phyloP scores from a whole-genome alignment of 306 rosid species.

The Trifolium repens region DNA sequence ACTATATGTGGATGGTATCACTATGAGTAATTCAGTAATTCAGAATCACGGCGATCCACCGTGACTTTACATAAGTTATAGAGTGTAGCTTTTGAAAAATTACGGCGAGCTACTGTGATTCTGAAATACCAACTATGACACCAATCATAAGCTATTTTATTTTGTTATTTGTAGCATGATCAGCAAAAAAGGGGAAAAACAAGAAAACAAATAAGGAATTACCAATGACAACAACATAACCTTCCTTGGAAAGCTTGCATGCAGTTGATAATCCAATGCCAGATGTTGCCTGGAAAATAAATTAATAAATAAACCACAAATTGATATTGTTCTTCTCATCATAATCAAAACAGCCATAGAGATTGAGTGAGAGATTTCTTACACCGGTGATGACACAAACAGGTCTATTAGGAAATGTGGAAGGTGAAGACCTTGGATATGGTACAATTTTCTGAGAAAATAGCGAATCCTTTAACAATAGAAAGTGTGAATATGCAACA shows the following conservation, averaged over 20 bases:
- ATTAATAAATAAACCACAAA: not conserved
- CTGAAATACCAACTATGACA: no score
- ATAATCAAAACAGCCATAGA: no score
- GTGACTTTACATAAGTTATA: no score
- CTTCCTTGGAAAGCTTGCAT: conserved; percentile 65
- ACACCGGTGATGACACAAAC: conserved; percentile 89
- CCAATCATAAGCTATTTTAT: not conserved
- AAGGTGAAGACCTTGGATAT: conserved; percentile 51
- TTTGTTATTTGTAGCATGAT: conserved; percentile 17
- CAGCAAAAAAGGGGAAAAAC: not conserved
- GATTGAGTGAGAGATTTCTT: conserved; percentile 34
- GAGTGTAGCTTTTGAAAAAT: no score
- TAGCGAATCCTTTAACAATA: conserved; percentile 42
- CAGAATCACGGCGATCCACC: no score
- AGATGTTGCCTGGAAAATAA: conserved; percentile 76
- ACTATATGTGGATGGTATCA: no score
- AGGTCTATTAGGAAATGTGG: conserved; percentile 45
- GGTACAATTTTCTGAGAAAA: conserved; percentile 37
- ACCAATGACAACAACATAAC: conserved; percentile 80
- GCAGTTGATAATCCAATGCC: conserved; percentile 88
- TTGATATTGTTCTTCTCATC: not conserved
- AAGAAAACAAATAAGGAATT: conserved; percentile 26
- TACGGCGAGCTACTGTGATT: no score
- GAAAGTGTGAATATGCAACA: conserved; percentile 55
- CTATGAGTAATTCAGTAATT: no score